Percentiles rank a stretch among this genome's conserved stretches.
Conservation (phyloP, 2,329 filamentous ascomycete genomes). For the Amesomyces nigricolor region DNA sequence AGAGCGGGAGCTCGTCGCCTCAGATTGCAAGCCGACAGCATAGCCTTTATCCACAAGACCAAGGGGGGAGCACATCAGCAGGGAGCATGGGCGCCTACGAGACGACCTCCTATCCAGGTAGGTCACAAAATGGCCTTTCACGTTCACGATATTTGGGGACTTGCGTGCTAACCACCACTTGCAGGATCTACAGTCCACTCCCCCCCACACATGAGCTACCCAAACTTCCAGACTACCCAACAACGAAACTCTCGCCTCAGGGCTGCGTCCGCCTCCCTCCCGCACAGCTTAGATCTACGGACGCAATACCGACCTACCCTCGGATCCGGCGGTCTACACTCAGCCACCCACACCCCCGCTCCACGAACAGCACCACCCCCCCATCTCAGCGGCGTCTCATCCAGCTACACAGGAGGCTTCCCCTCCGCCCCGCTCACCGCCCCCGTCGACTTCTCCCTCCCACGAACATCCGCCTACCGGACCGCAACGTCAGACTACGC, state of each 20-base stretch:
- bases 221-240: constrained; percentile 39
- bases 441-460: constrained; percentile 47
- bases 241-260: constrained; percentile 44
- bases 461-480: constrained; percentile 37
- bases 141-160: too few species aligned
- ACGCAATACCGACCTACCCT: constrained; percentile 39
- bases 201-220: constrained; percentile 46
- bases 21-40: constrained; percentile 43
- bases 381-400: constrained; percentile 36
- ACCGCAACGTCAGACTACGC: constrained; percentile 41
- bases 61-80: constrained; percentile 38
- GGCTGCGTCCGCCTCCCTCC: constrained; percentile 44
- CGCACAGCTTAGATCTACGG: constrained; percentile 41
- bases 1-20: constrained; percentile 42
- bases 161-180: background rate
- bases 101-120: constrained; percentile 48
- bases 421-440: constrained; percentile 50
- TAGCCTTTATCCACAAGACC: constrained; percentile 46
- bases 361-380: constrained; percentile 37
- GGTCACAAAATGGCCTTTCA: constrained; percentile 21
- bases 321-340: constrained; percentile 27
- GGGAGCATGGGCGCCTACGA: constrained; percentile 44
- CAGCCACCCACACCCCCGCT: constrained; percentile 28
- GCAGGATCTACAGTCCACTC: constrained; percentile 43
- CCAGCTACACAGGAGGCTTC: constrained; percentile 45